These are phyloP conservation scores for Vitis riparia DNA, from an alignment of 164 flowering plant species.

Conservation along the genomic window DNA sequence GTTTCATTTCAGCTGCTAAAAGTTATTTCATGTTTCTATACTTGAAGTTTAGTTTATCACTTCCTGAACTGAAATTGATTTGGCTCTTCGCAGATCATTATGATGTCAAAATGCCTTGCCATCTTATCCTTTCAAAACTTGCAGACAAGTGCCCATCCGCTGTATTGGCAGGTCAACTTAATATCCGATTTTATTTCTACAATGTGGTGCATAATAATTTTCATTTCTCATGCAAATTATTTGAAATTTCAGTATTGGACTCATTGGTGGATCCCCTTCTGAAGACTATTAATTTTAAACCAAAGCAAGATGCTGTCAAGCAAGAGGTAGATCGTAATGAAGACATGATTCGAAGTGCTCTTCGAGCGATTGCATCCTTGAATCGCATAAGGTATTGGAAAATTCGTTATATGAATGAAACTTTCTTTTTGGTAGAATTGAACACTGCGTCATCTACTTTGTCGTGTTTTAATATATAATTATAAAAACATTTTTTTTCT, in stretches of 20 bases:
- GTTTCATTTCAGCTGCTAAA: too few species aligned
- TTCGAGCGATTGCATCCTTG: constrained; percentile 88
- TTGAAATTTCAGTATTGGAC: constrained; percentile 65
- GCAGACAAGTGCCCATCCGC: constrained; percentile 97
- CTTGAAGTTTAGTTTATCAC: not conserved
- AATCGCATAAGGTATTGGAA: constrained; percentile 74
- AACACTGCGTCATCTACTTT: too few species aligned
- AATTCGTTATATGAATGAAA: too few species aligned
- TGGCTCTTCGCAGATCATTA: constrained; percentile 72
- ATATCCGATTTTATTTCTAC: not conserved
- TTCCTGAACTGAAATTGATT: constrained; percentile 1
- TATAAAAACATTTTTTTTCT: too few species aligned
- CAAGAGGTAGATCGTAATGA: constrained; percentile 99
- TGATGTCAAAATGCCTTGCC: constrained; percentile 99
- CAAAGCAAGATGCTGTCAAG: constrained; percentile 98
- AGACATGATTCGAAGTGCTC: constrained; percentile 99
- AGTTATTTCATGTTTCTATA: not conserved
- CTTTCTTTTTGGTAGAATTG: too few species aligned
- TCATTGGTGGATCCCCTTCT: constrained; percentile 97
- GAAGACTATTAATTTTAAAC: constrained; percentile 85
- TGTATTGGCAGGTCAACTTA: constrained; percentile 80
- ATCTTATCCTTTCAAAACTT: constrained; percentile 96
- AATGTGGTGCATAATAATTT: not conserved
- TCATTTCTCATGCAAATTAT: not conserved
- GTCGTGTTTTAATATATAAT: too few species aligned